Base-by-base conservation (phyloP, 164 flowering plant genomes). In the Aristolochia californica region DNA sequence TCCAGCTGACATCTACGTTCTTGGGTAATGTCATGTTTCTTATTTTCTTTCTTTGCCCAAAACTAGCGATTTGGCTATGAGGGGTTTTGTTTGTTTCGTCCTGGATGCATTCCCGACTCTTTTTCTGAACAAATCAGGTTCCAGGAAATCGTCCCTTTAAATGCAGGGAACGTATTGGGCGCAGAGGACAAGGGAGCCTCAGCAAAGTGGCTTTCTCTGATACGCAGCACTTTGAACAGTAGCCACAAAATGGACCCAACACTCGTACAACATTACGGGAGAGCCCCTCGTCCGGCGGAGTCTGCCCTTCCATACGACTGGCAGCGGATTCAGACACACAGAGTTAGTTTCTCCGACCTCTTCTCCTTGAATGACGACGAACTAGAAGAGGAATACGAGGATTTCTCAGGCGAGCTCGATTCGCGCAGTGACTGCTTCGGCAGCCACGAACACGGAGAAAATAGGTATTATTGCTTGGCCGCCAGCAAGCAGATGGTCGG, bases 401-500 rank as follows among this genome's bases (percentile, higher is more conserved):
- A 50, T 2, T 25, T 21, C 23, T 13, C 26, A 13, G 15, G 51
- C 51, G 12, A 8, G 51, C 15, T 22, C 51, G 27, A 24, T 5
- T 4, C 13, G 43, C 1, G 43, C 40, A 10, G 18, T 14, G 43
- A 34, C 30, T 17, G 40, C 56, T 2, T 34, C 26, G 12, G 0
- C 22, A 28, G 30, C 43, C 56, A 55, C 18, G 68, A 69, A 55
- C 48, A 34, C 40, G 40, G 40, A 34, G 40, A 34, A 34, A 7
- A 10, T 55, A 55, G 55, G 17, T 58, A 66, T 1, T 84, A 72
- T 54, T 71, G 75, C 66, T 72, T 88, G 48, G 82, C 82, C 0
- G 85, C 87, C 14, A 79, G 86, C 71, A 90, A 90, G 55, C 97
- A 90, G 64, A 90, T 90, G 96, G 97, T 90, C 38, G 97, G 97